Evolutionary conservation across 1,139 yeast species (phyloP).

Genomic region (Blastobotrys raffinosifermentans): DNA sequence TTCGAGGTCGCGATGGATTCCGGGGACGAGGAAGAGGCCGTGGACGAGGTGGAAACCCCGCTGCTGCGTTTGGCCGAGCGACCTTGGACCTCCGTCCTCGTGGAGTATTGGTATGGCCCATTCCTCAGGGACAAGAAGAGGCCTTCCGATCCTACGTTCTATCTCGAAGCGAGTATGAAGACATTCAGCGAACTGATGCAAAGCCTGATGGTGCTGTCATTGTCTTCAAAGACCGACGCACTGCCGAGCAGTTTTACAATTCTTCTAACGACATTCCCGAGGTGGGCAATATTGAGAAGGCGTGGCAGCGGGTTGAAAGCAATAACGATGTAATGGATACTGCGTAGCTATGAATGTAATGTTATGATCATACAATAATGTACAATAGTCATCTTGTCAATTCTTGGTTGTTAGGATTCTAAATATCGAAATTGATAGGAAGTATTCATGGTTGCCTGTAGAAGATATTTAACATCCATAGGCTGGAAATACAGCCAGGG

Average conservation of each 20-base stretch:
- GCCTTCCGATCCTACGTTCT: conserved; percentile 26
- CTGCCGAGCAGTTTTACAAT: conserved; percentile 38
- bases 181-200: conserved; percentile 13
- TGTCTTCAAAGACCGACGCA: conserved; percentile 36
- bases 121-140: conserved; percentile 31
- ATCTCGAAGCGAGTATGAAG: conserved; percentile 21
- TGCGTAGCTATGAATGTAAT: background rate
- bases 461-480: no score
- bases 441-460: no score
- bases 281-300: conserved; percentile 28
- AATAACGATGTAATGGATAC: conserved; percentile 1
- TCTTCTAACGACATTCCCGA: conserved; percentile 28
- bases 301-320: conserved; percentile 25
- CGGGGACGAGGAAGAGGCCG: conserved; percentile 20
- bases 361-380: no score
- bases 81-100: conserved; percentile 38
- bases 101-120: conserved; percentile 30
- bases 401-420: no score
- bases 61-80: conserved; percentile 11
- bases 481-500: no score
- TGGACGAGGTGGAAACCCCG: conserved; percentile 20
- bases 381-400: no score
- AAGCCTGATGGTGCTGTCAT: conserved; percentile 26
- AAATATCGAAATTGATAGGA: no score
- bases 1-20: conserved; percentile 22